A percentile compares a stretch with the other conserved stretches of the same genome.
These are phyloP conservation scores for Pseudonitzschia pungens DNA, from an alignment of 108 stramenopile species.

Conservation along the genomic window DNA sequence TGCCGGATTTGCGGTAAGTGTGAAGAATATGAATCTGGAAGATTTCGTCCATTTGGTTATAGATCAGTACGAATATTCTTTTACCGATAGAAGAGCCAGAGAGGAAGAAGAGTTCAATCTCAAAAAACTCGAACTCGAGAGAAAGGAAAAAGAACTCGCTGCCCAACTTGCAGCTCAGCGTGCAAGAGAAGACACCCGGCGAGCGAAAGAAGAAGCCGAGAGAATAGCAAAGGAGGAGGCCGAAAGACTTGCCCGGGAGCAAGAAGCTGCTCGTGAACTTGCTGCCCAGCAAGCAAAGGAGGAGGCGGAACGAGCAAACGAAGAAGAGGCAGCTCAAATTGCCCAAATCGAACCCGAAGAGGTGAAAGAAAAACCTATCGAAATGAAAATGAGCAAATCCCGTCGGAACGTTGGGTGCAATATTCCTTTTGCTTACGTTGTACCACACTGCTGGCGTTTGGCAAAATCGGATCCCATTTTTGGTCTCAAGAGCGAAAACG, in stretches of 20 bases:
- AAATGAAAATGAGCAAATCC: neutral
- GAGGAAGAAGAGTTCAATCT: constrained; percentile 12
- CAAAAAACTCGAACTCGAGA: constrained; percentile 1
- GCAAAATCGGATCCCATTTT: constrained; percentile 21
- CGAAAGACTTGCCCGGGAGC: neutral
- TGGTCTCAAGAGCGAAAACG: constrained; percentile 18
- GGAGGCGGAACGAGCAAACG: neutral
- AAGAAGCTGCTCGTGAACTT: neutral
- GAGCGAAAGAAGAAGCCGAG: constrained; percentile 19
- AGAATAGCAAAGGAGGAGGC: constrained; percentile 16
- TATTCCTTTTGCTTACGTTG: constrained; percentile 30
- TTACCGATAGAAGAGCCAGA: constrained; percentile 25
- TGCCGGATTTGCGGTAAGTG: constrained; percentile 4
- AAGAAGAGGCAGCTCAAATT: neutral
- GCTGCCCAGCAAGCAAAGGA: neutral
- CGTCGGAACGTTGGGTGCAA: constrained; percentile 25
- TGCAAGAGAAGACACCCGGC: constrained; percentile 1
- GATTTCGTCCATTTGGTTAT: constrained; percentile 6
- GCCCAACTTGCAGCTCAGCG: neutral
- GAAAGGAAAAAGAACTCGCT: constrained; percentile 8
- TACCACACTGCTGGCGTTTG: constrained; percentile 20
- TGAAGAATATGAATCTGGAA: neutral
- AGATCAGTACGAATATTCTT: constrained; percentile 20
- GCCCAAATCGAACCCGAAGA: constrained; percentile 12
- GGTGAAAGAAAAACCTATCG: neutral